Evolutionary conservation across 345 rosid genomes (phyloP), one percentile per base, ranked within the genome.

Genomic region (Heritiera littoralis): DNA sequence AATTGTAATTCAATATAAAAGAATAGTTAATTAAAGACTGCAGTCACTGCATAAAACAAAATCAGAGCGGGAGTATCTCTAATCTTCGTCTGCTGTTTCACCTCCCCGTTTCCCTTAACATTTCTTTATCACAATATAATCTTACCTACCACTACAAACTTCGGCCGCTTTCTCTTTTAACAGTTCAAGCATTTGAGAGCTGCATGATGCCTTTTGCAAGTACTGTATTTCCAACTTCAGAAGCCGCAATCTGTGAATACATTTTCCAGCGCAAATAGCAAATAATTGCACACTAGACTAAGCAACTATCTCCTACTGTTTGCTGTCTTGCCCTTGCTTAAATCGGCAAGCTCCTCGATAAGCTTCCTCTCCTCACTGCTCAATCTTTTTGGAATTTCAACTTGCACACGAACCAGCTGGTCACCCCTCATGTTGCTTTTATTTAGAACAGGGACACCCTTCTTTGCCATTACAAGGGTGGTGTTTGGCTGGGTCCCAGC

Each of bases 391-490:
- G 99, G 99, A 75, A 97, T 97, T 85, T 97, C 99, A 0, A 97
- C 94, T 81, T 97, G 99, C 23, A 97, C 98, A 8, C 98, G 94
- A n/a, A 97, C 99, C 87, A 97, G 78, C 84, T 94, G 98, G 80
- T 94, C 99, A 9, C 98, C 99, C 77, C 98, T 91, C 93, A 87
- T 88, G 84, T 89, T 94, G 83, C 87, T 93, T 88, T 90, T 97
- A 78, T 91, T 97, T 77, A 97, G 84, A 30, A 93, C 88, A 3
- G 98, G 98, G 45, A 97, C 96, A 20, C 99, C 98, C 77, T 90
- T 97, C 84, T 90, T 97, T 20, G 98, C 93, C 99, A 97, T 94
- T 60, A 94, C 93, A 30, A 97, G 89, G 0, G 98, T 97, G 7
- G 97, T 93, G 80, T 90, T 94, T 0, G 99, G 98, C 60, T 97